Base-by-base conservation (phyloP, 2,329 filamentous ascomycete species). In the Penicillium crustosum region DNA sequence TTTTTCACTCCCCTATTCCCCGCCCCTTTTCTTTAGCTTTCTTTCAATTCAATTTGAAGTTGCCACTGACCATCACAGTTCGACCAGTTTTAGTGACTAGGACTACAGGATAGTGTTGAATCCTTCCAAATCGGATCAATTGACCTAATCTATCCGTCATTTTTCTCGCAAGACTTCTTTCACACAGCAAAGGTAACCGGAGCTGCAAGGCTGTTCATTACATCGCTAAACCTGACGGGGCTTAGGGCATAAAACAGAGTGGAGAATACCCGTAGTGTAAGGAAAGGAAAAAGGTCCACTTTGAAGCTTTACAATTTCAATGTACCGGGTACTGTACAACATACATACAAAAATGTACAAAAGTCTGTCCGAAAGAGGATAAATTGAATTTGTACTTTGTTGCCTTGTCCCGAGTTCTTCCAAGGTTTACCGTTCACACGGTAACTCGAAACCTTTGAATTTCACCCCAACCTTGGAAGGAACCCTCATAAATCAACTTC, bases 191-290 rank as follows among this genome's bases (percentile, higher is more conserved):
- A 53, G 21, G 43, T 60, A 52, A 61, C 51, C 48, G 56, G 56
- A 58, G 45, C 42, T 58, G 59, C 33, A 59, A 61, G 55, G 53
- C 56, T 55, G 27, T 58, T 50, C 55, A 53, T 48, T 65, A 66
- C 64, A 25, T 33, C 43, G 58, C 64, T 66, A 65, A 44, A 33
- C 65, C 45, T 17, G 47, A 58, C 12, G 9, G 13, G 42, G 61
- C 31, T 57, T 66, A 64, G 64, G 38, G 51, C 35, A 45, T 42
- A 36, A 58, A 63, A 61, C 50, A 47, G n/a, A 59, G 64, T 66
- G 65, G 65, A 33, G 65, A 63, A 49, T 66, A 67, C 61, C 62
- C 61, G 65, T 53, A 49, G 59, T 25, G 60, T 62, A 63, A 60
- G 39, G 55, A 58, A 61, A 52, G 60, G 23, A 54, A 53, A 57